Conservation (phyloP, 2,329 filamentous ascomycete species). For the Aspergillus sp. region DNA sequence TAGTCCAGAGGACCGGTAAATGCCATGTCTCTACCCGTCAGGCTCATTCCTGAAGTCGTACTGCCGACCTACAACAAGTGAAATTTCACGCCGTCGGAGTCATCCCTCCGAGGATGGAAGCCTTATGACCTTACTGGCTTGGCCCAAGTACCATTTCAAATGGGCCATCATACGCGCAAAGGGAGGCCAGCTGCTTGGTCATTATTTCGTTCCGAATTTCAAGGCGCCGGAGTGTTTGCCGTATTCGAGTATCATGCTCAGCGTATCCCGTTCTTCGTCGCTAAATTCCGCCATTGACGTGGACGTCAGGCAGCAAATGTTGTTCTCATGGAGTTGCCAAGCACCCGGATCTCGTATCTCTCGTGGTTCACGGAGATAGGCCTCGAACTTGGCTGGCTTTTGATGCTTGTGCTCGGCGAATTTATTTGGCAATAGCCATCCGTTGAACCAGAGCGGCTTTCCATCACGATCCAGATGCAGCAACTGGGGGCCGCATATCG, state of each 20-base stretch:
- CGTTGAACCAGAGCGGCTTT: slow-evolving; percentile 49
- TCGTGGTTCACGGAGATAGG: slow-evolving; percentile 10
- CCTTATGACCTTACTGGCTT: no score
- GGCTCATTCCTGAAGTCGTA: no score
- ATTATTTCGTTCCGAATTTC: background rate
- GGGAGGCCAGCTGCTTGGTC: background rate
- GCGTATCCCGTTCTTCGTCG: background rate
- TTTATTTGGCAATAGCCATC: slow-evolving; percentile 44
- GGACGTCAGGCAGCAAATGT: slow-evolving; percentile 12
- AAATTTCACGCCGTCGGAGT: no score
- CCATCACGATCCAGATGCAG: slow-evolving; percentile 44
- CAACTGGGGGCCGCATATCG: slow-evolving; percentile 47
- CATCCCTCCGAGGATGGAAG: no score
- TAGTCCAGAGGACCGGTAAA: no score
- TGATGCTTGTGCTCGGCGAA: slow-evolving; percentile 37
- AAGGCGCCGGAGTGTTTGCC: slow-evolving; percentile 1
- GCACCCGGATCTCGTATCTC: slow-evolving; percentile 1
- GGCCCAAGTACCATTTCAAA: no score
- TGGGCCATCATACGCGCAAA: background rate
- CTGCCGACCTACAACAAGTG: no score
- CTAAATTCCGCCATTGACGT: slow-evolving; percentile 2
- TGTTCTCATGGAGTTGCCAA: slow-evolving; percentile 10
- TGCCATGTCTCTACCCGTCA: no score
- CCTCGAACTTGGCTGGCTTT: slow-evolving; percentile 36
- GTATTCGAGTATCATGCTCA: slow-evolving; percentile 4